phyloP scores from a whole-genome alignment of 2,329 filamentous ascomycete species.

The Pseudocercospora musae region DNA sequence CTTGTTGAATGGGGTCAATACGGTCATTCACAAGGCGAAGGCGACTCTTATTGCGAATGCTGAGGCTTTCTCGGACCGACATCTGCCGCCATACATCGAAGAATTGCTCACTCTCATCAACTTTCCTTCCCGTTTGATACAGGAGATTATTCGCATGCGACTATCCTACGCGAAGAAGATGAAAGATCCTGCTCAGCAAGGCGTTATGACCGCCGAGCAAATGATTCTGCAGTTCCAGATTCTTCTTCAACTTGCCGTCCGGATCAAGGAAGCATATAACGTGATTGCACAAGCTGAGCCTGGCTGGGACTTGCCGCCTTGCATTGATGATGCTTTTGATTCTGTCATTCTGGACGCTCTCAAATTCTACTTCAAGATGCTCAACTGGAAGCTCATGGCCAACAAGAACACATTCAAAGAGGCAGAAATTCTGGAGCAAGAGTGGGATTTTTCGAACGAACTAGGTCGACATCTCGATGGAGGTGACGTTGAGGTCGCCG shows the following conservation, averaged over 20 bases:
- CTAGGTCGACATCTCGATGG: constrained; percentile 88
- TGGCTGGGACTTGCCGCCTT: constrained; percentile 92
- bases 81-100: constrained; percentile 93
- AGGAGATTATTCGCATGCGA: constrained; percentile 92
- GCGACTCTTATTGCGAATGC: constrained; percentile 84
- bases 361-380: constrained; percentile 97
- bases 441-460: constrained; percentile 96
- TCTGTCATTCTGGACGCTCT: constrained; percentile 85
- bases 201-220: constrained; percentile 90
- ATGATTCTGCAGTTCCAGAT: constrained; percentile 98
- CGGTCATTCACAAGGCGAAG: constrained; percentile 91
- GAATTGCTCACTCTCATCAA: constrained; percentile 94
- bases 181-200: constrained; percentile 90
- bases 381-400: constrained; percentile 94
- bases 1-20: constrained; percentile 78
- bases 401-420: constrained; percentile 99
- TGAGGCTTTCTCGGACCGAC: constrained; percentile 77
- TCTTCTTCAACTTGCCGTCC: constrained; percentile 82
- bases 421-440: constrained; percentile 92
- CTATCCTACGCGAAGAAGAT: constrained; percentile 90
- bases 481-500: constrained; percentile 93
- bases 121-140: constrained; percentile 90
- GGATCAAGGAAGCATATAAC: constrained; percentile 86
- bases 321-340: constrained; percentile 96
- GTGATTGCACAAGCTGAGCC: constrained; percentile 79